Conservation (phyloP, 2,329 filamentous ascomycete species). For the Fusarium verticillioides region DNA sequence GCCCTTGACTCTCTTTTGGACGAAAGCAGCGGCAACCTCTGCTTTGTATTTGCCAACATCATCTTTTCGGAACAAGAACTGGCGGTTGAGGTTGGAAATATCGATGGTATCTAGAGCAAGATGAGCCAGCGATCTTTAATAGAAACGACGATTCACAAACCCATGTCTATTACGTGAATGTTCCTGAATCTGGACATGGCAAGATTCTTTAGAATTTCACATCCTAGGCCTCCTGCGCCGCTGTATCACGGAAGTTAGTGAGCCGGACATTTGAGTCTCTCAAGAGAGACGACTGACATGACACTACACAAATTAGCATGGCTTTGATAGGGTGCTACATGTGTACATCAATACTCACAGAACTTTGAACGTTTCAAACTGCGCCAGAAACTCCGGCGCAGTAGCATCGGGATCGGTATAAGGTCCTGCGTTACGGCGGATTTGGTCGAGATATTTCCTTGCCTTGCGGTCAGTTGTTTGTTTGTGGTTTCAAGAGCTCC, state of each 20-base stretch:
- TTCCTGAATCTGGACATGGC: slow-evolving; percentile 95
- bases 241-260: slow-evolving; percentile 58
- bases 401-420: slow-evolving; percentile 76
- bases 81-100: slow-evolving; percentile 96
- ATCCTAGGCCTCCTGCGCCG: slow-evolving; percentile 92
- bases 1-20: slow-evolving; percentile 87
- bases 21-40: slow-evolving; percentile 90
- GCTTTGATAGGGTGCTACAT: not conserved
- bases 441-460: slow-evolving; percentile 86
- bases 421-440: slow-evolving; percentile 80
- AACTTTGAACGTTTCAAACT: slow-evolving; percentile 78
- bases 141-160: slow-evolving; percentile 56
- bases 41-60: slow-evolving; percentile 96
- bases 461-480: slow-evolving; percentile 13
- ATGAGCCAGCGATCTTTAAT: slow-evolving; percentile 18
- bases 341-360: slow-evolving; percentile 64
- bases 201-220: slow-evolving; percentile 96
- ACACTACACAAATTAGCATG: slow-evolving; percentile 55
- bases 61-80: slow-evolving; percentile 91
- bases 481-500: slow-evolving; percentile 10
- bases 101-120: slow-evolving; percentile 85
- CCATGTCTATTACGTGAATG: slow-evolving; percentile 99
- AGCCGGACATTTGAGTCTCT: not conserved
- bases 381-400: slow-evolving; percentile 62
- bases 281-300: slow-evolving; percentile 55